Base-by-base conservation (phyloP, 306 rosid species). In the Rubus parviflorus region DNA sequence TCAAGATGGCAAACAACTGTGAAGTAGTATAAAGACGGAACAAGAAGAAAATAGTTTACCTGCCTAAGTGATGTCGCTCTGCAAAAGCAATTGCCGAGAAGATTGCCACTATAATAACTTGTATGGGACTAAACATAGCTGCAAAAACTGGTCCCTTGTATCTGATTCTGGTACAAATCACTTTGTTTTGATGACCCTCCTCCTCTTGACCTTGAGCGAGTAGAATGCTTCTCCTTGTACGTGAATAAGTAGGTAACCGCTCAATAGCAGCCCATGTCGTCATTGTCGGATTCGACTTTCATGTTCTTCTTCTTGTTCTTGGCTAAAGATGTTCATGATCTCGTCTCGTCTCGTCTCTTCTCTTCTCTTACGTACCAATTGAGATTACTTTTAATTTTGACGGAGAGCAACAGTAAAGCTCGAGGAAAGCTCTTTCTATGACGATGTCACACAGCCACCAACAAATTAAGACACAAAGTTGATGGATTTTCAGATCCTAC, bases 111-210 rank as follows among this genome's bases (percentile, higher is more conserved):
- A 70, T 19, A 30, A 75, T 67, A 0, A 81, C 72, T 54, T 9
- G 67, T 43, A 81, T 46, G 12, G 83, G 88, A 43, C 75, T 74
- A 37, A 85, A 81, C 85, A 85, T 81, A 16, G 83, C 80, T 7
- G 79, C 48, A 85, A 67, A 85, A 75, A 78, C 79, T 20, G 88
- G 85, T 51, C 85, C 85, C 23, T 61, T 85, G 22, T 43, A 53
- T 37, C 79, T 70, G 38, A 85, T 30, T 30, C 35, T 30, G 2
- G 35, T 81, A 54, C 81, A 78, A 52, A 52, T 52, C 20, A 16
- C 57, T 52, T 20, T 16, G 57, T 20, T 1, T 52, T 52, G 20
- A 52, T 2, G 3, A 8, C 17, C 57, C 85, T n/a, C 35, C 56
- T 51, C 20, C 56, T 51, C 56, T 6, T 51, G 56, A 52, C 20